Evolutionary conservation across 768 basidiomycete species (phyloP).

Genomic region (Boletus rubropictus): DNA sequence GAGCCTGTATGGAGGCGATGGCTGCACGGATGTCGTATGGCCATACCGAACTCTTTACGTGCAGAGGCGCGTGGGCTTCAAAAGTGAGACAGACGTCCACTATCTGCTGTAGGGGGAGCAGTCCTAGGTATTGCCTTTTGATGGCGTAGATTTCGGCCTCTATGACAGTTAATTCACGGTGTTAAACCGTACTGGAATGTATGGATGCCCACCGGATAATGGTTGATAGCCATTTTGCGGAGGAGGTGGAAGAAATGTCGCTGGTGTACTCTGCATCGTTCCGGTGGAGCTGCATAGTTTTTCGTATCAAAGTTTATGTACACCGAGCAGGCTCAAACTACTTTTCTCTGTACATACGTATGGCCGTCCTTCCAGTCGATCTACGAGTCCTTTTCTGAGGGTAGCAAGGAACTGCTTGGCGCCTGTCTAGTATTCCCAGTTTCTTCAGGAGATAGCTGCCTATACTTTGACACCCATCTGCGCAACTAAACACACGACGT

Average conservation of each 20-base stretch:
- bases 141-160: slow-evolving; percentile 49
- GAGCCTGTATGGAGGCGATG: slow-evolving; percentile 46
- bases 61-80: slow-evolving; percentile 61
- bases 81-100: slow-evolving; percentile 75
- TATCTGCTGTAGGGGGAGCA: slow-evolving; percentile 63
- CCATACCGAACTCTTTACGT: slow-evolving; percentile 65
- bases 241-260: slow-evolving; percentile 33
- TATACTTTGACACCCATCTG: slow-evolving; percentile 49
- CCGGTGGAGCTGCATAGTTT: slow-evolving; percentile 67
- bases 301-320: slow-evolving; percentile 55
- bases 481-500: slow-evolving; percentile 37
- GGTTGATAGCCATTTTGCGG: slow-evolving; percentile 33
- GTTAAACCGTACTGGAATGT: slow-evolving; percentile 15
- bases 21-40: slow-evolving; percentile 62
- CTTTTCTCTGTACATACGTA: neutral
- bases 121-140: slow-evolving; percentile 65
- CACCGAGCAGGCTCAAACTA: neutral
- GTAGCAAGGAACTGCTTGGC: neutral
- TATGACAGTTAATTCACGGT: slow-evolving; percentile 22
- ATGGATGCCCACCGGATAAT: slow-evolving; percentile 32
- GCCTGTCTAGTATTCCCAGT: slow-evolving; percentile 8
- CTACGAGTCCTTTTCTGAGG: slow-evolving; percentile 4
- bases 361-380: too few species aligned
- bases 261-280: slow-evolving; percentile 52
- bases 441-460: slow-evolving; percentile 55